Evolutionary conservation across 768 basidiomycete species (phyloP).

Genomic region (Mycena albidolilacea): DNA sequence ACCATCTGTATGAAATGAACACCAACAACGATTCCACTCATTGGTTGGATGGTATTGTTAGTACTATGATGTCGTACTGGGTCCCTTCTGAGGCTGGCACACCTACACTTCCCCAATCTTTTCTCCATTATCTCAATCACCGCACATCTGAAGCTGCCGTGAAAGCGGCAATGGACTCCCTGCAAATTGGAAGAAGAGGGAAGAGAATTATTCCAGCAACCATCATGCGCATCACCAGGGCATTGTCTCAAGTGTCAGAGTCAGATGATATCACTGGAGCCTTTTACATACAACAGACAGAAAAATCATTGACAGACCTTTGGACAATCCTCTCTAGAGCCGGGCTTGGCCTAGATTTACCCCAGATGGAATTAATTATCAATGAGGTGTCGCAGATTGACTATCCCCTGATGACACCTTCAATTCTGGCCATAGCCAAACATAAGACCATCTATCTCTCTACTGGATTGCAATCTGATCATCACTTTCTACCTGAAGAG

Average conservation of each 20-base stretch:
- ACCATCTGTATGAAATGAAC: neutral
- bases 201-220: neutral
- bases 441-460: neutral
- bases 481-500: neutral
- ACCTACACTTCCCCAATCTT: neutral
- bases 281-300: neutral
- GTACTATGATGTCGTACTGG: constrained; percentile 5
- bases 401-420: neutral
- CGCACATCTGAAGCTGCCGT: constrained; percentile 4
- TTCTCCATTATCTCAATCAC: constrained; percentile 1
- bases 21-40: neutral
- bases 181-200: neutral
- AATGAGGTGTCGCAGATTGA: neutral
- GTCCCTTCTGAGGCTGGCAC: neutral
- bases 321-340: neutral
- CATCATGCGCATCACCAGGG: neutral
- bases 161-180: neutral
- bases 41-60: constrained; percentile 5
- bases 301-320: neutral
- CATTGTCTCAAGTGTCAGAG: too few species aligned
- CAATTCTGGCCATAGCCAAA: neutral
- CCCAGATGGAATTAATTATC: neutral
- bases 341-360: neutral
- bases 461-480: neutral
- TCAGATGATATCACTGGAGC: neutral